Percentiles rank a stretch among this genome's conserved stretches.
phyloP scores from a whole-genome alignment of 2,329 filamentous ascomycete genomes.

The Ascosphaera apis region DNA sequence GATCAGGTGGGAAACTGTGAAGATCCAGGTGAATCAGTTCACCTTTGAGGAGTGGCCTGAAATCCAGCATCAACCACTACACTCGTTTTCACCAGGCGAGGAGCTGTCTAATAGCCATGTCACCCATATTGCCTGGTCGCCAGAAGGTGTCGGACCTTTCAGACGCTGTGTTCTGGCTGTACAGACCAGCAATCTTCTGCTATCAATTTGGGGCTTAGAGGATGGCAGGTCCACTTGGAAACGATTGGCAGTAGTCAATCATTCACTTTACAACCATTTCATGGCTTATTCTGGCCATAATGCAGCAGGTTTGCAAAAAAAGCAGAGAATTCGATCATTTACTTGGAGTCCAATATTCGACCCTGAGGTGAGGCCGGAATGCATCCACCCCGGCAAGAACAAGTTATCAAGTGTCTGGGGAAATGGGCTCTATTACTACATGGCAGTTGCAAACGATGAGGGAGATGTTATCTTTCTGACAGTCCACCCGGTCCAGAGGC shows the following conservation, averaged over 20 bases:
- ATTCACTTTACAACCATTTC: conserved; percentile 21
- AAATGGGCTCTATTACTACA: conserved; percentile 15
- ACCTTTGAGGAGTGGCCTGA: conserved; percentile 25
- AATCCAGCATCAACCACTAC: conserved; percentile 23
- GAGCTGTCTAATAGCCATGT: conserved; percentile 32
- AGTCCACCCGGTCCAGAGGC: conserved; percentile 4
- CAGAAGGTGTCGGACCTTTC: conserved; percentile 30
- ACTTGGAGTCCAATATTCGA: conserved; percentile 17
- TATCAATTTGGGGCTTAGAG: conserved; percentile 32
- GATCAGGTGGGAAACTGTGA: conserved; percentile 15
- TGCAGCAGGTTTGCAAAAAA: conserved; percentile 9
- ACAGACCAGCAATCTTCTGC: conserved; percentile 30
- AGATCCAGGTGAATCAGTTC: conserved; percentile 29
- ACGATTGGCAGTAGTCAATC: conserved; percentile 30
- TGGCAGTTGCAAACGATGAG: conserved; percentile 18
- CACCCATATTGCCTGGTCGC: conserved; percentile 31
- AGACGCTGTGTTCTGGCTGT: conserved; percentile 30
- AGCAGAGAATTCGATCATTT: conserved; percentile 18
- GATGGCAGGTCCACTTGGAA: conserved; percentile 27
- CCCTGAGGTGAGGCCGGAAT: conserved; percentile 3
- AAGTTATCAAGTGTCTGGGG: not conserved
- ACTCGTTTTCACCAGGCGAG: conserved; percentile 32
- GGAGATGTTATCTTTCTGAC: conserved; percentile 15
- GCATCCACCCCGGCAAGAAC: conserved; percentile 2
- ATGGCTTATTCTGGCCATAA: conserved; percentile 6